These are phyloP conservation scores for Amphirosellinia nigrospora DNA, from an alignment of 495 filamentous ascomycete genomes.

Conservation along the genomic window DNA sequence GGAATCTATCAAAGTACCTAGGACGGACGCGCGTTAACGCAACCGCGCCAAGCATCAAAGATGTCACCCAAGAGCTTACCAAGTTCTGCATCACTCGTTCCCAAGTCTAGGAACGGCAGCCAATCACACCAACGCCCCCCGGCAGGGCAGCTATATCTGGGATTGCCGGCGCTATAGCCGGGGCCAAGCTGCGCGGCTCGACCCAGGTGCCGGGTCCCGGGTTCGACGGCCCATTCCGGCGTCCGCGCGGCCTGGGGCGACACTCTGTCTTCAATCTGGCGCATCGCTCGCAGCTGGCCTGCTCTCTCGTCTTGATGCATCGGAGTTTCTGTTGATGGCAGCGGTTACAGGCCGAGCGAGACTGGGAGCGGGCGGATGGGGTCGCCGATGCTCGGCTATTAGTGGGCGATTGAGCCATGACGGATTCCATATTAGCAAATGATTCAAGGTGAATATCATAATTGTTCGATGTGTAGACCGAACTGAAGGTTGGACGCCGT, in stretches of 20 bases:
- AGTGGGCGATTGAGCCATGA: background rate
- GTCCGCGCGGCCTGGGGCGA: constrained; percentile 22
- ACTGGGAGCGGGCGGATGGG: constrained; percentile 4
- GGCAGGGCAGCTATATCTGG: background rate
- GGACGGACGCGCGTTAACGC: background rate
- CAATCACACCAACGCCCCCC: background rate
- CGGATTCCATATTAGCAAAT: background rate
- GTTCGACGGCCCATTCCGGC: background rate
- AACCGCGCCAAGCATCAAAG: background rate
- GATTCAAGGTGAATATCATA: background rate
- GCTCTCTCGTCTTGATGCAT: constrained; percentile 21
- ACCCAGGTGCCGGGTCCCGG: background rate
- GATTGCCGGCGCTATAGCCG: background rate
- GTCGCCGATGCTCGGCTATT: background rate
- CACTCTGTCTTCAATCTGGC: constrained; percentile 14
- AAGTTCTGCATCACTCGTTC: background rate
- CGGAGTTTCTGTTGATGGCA: constrained; percentile 32
- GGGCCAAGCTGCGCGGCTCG: background rate
- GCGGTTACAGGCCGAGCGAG: constrained; percentile 28
- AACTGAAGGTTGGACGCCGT: background rate
- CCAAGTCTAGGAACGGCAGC: background rate
- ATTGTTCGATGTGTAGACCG: background rate
- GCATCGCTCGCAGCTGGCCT: constrained; percentile 21
- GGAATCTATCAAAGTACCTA: background rate
- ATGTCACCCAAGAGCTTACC: background rate